Evolutionary conservation across 2,329 filamentous ascomycete species (phyloP).

Genomic region (Amauroascus niger): DNA sequence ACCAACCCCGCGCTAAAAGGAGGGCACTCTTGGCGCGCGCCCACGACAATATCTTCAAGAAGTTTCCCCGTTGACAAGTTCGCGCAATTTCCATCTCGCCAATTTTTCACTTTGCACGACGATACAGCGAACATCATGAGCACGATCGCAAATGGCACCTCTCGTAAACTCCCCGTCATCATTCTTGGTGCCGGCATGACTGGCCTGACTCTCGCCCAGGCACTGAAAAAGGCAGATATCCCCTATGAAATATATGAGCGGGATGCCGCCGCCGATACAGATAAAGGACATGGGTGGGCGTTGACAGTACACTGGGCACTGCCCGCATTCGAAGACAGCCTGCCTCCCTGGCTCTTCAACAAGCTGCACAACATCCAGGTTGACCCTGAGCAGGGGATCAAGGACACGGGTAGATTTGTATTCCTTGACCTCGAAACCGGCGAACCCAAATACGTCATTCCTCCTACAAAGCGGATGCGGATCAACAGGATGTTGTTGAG

Average conservation of each 20-base stretch:
- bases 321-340: neutral
- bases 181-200: constrained; percentile 29
- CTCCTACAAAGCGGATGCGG: constrained; percentile 40
- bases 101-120: neutral
- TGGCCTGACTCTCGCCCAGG: constrained; percentile 37
- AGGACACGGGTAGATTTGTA: constrained; percentile 42
- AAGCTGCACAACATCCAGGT: constrained; percentile 45
- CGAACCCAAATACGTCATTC: constrained; percentile 38
- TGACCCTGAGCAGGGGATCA: constrained; percentile 42
- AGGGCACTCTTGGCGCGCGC: too few relatives aligned
- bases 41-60: too few relatives aligned
- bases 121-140: neutral
- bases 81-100: neutral
- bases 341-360: constrained; percentile 10
- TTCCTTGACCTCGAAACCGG: constrained; percentile 49
- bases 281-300: constrained; percentile 37
- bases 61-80: too few relatives aligned
- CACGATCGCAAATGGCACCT: neutral
- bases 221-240: constrained; percentile 20
- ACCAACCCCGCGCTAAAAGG: too few relatives aligned
- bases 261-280: neutral
- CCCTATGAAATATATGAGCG: constrained; percentile 11
- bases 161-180: constrained; percentile 16
- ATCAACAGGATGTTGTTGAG: constrained; percentile 41
- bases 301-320: constrained; percentile 52